phyloP scores from a whole-genome alignment of 139 green algal species.

The Coelastrella sp. region DNA sequence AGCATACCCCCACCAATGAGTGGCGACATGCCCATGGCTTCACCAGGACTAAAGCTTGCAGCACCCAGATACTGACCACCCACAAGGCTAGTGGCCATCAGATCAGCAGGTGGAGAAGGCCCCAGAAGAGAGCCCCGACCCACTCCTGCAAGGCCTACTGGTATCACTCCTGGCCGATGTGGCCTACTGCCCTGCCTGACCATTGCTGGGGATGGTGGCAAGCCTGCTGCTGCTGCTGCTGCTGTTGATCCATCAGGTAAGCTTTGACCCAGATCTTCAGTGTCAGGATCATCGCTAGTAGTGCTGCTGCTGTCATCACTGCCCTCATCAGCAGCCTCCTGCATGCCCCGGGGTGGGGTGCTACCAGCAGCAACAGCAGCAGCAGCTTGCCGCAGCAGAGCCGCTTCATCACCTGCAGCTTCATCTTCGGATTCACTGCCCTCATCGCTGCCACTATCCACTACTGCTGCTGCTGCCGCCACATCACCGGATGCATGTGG shows the following conservation, averaged over 20 bases:
- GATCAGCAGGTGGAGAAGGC: neutral
- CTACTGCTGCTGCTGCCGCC: neutral
- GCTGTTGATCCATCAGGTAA: neutral
- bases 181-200: neutral
- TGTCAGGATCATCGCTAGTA: neutral
- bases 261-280: neutral
- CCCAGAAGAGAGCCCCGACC: neutral
- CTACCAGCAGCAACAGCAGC: neutral
- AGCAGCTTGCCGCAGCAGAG: slow-evolving; percentile 10
- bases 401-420: neutral
- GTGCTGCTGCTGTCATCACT: slow-evolving; percentile 25
- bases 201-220: neutral
- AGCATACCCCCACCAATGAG: neutral
- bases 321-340: neutral
- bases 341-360: neutral
- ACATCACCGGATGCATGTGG: slow-evolving; percentile 11
- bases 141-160: slow-evolving; percentile 11
- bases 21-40: neutral
- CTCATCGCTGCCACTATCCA: neutral
- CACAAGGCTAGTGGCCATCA: slow-evolving; percentile 26
- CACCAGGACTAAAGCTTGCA: slow-evolving; percentile 13
- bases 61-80: neutral
- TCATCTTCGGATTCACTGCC: slow-evolving; percentile 10
- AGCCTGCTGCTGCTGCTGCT: neutral
- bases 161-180: neutral